Base-by-base conservation (phyloP, 495 filamentous ascomycete species). In the Aspergillus leporis region DNA sequence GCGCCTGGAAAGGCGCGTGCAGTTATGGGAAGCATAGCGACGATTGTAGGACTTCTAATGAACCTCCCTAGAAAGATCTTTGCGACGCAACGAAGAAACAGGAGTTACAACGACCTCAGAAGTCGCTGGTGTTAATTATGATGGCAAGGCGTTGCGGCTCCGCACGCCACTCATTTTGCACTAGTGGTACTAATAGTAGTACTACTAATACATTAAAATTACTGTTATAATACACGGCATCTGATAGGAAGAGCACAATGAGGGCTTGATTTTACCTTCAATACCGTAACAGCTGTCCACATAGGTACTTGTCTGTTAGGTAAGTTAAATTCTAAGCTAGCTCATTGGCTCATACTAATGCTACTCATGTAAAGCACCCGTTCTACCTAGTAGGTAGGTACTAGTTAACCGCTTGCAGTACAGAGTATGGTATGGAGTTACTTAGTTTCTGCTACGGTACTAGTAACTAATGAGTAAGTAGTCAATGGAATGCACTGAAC, bases 1-100 rank as follows among this genome's bases (percentile, higher is more conserved):
- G 71, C 66, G 66, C 74, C 69, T 53, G 65, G 61, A 21, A 71
- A 32, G 55, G 66, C 67, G 56, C 72, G 69, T 62, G 62, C 62
- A 51, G 62, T 59, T 48, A 75, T 54, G 34, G 66, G 63, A 22
- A 76, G 49, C 75, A 78, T 76, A n/a, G 32, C 54, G 10, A 28
- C 7, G 19, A 45, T 51, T 28, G 34, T 53, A 30, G 31, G 13
- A 34, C 28, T 34, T 45, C 40, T 45, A 28, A 1, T 41, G 10
- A n/a, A 5, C n/a, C 38, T 16, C 38, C 14, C 4, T 41, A 18
- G 3, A 18, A 6, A 41, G 14, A 41, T 41, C 38, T 41, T 41
- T n/a, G 32, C 12, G 3, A n/a, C 36, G 10, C 9, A 40, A 12
- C 3, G 36, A 4, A 13, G 36, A 9, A 40, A 40, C 12, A n/a